Conservation (phyloP, 179 eudicot species). For the Spergularia azorica region DNA sequence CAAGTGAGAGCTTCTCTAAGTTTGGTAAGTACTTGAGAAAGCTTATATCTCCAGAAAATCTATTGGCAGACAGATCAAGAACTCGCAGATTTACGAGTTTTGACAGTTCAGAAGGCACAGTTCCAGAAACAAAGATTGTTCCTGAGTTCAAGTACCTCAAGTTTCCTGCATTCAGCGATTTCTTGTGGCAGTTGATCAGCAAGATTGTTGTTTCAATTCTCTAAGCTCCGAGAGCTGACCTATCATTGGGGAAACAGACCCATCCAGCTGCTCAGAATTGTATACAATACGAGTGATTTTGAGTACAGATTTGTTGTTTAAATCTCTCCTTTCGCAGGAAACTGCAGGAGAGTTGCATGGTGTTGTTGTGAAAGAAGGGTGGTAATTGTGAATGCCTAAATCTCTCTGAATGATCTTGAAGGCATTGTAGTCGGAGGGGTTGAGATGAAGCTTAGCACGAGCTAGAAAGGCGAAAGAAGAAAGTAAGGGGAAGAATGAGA, state of each 20-base stretch:
- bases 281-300: slow-evolving; percentile 57
- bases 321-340: slow-evolving; percentile 48
- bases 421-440: slow-evolving; percentile 47
- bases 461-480: slow-evolving; percentile 28
- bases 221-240: slow-evolving; percentile 63
- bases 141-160: slow-evolving; percentile 59
- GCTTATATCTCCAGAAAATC: slow-evolving; percentile 54
- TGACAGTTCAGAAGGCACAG: slow-evolving; percentile 51
- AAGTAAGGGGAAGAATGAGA: slow-evolving; percentile 27
- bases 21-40: slow-evolving; percentile 66
- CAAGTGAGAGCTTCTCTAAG: slow-evolving; percentile 66
- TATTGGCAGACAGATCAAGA: slow-evolving; percentile 65
- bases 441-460: slow-evolving; percentile 39
- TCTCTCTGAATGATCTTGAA: slow-evolving; percentile 42
- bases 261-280: slow-evolving; percentile 46
- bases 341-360: slow-evolving; percentile 57
- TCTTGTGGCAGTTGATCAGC: slow-evolving; percentile 57
- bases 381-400: slow-evolving; percentile 42
- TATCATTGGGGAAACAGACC: slow-evolving; percentile 57
- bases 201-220: slow-evolving; percentile 66
- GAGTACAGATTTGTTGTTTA: slow-evolving; percentile 38
- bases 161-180: slow-evolving; percentile 49
- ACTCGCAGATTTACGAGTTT: slow-evolving; percentile 53
- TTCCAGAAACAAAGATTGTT: slow-evolving; percentile 58
- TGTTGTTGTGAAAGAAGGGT: slow-evolving; percentile 18